Evolutionary conservation across 352 stramenopile genomes (phyloP).

Genomic region (Globisporangium lucens): DNA sequence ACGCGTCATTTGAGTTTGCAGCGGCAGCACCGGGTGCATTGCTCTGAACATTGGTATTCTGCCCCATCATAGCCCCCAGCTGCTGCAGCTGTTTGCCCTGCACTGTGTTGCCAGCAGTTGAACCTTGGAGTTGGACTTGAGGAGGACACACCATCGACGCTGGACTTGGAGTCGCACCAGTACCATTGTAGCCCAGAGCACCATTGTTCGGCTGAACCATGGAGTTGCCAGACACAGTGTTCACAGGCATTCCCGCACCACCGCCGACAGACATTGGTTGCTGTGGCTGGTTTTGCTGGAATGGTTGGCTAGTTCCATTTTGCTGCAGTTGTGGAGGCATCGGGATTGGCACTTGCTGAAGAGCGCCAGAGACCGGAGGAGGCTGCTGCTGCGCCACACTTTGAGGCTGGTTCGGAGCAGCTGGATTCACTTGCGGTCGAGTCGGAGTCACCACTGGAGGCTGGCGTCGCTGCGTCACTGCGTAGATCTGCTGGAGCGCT

Average conservation of each 20-base stretch:
- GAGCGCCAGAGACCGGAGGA: constrained; percentile 21
- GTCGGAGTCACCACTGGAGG: constrained; percentile 6
- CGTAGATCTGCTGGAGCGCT: constrained; percentile 77
- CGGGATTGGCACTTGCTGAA: constrained; percentile 23
- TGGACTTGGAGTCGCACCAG: neutral
- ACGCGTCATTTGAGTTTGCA: constrained; percentile 18
- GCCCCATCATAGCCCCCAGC: neutral
- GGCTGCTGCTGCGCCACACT: constrained; percentile 21
- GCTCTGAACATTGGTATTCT: neutral
- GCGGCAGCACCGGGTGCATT: neutral
- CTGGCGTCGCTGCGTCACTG: constrained; percentile 57
- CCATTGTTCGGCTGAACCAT: constrained; percentile 12
- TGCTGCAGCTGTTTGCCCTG: constrained; percentile 7
- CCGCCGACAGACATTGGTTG: constrained; percentile 5
- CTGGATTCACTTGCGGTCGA: constrained; percentile 17
- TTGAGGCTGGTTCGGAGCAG: constrained; percentile 16
- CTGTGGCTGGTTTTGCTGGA: constrained; percentile 7
- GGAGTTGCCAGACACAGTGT: constrained; percentile 2
- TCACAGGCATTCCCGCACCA: neutral
- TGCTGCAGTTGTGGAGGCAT: constrained; percentile 27
- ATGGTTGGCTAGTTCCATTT: constrained; percentile 13
- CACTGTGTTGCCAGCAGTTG: neutral
- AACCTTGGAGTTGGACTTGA: neutral
- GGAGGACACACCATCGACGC: neutral
- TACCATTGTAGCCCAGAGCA: neutral